Evolutionary conservation across 2,329 filamentous ascomycete genomes (phyloP).

Genomic region (Apiospora aurea): DNA sequence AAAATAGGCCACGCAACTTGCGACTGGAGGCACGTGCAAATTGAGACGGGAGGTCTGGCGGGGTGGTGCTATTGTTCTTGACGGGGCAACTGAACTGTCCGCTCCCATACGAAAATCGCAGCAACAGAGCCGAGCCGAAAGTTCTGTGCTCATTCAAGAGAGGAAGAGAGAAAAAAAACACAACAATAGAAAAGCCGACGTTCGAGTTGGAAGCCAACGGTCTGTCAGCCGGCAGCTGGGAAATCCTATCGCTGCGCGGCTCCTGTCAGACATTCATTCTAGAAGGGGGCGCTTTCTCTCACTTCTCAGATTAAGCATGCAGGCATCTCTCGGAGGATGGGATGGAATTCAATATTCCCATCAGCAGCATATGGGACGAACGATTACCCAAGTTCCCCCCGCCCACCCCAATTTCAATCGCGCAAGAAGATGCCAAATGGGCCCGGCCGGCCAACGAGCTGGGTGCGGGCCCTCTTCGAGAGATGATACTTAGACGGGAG

Average conservation of each 20-base stretch:
- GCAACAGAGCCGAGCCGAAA: background rate
- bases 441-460: background rate
- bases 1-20: conserved; percentile 26
- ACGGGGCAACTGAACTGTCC: conserved; percentile 4
- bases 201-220: background rate
- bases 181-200: background rate
- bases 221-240: background rate
- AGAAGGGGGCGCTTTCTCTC: background rate
- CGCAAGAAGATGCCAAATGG: background rate
- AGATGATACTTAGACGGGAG: background rate
- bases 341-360: background rate
- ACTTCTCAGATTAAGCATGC: background rate
- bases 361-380: conserved; percentile 4
- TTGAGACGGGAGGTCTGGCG: background rate
- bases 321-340: background rate
- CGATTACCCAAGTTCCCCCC: background rate
- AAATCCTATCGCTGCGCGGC: background rate
- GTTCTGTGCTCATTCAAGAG: background rate
- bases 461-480: background rate
- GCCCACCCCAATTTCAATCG: background rate
- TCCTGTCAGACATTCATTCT: conserved; percentile 15
- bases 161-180: background rate
- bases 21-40: conserved; percentile 22
- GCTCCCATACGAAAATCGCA: background rate
- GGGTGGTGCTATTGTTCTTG: conserved; percentile 9